Evolutionary conservation across 2,329 filamentous ascomycete genomes (phyloP).

Genomic region (Lachnellula occidentalis): DNA sequence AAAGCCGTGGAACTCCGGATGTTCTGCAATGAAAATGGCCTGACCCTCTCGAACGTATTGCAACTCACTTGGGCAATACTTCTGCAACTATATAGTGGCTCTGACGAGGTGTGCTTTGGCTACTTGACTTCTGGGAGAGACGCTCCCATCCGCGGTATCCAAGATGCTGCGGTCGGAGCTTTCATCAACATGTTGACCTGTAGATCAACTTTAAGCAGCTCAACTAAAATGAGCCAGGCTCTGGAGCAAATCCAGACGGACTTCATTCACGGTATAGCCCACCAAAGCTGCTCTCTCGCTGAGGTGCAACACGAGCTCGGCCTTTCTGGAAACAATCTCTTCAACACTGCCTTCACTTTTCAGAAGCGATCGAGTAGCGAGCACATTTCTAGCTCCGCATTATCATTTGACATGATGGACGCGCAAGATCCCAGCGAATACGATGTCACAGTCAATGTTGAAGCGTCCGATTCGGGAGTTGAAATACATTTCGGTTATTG

Average conservation of each 20-base stretch:
- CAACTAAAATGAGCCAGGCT: background rate
- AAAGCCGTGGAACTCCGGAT: slow-evolving; percentile 13
- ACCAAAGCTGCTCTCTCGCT: slow-evolving; percentile 9
- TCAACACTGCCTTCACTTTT: slow-evolving; percentile 38
- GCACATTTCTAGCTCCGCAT: background rate
- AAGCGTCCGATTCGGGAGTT: slow-evolving; percentile 32
- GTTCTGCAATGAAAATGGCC: slow-evolving; percentile 4
- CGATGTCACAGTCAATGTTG: slow-evolving; percentile 35
- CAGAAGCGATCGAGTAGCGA: slow-evolving; percentile 23
- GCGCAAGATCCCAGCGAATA: slow-evolving; percentile 37
- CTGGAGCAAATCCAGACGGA: slow-evolving; percentile 6
- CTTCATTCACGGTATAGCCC: slow-evolving; percentile 1
- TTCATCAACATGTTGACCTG: slow-evolving; percentile 11
- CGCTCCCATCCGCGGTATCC: slow-evolving; percentile 4
- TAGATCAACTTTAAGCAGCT: background rate
- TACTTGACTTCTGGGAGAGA: slow-evolving; percentile 34
- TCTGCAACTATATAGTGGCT: slow-evolving; percentile 32
- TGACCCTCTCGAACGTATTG: slow-evolving; percentile 35
- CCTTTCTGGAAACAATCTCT: slow-evolving; percentile 32
- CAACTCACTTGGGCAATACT: slow-evolving; percentile 37
- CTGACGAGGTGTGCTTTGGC: slow-evolving; percentile 36
- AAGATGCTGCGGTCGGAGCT: slow-evolving; percentile 5
- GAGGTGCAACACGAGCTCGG: slow-evolving; percentile 31
- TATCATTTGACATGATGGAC: slow-evolving; percentile 29
- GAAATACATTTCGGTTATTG: slow-evolving; percentile 35